phyloP scores from a whole-genome alignment of 495 filamentous ascomycete species.

The Beverwykella pulmonaria region DNA sequence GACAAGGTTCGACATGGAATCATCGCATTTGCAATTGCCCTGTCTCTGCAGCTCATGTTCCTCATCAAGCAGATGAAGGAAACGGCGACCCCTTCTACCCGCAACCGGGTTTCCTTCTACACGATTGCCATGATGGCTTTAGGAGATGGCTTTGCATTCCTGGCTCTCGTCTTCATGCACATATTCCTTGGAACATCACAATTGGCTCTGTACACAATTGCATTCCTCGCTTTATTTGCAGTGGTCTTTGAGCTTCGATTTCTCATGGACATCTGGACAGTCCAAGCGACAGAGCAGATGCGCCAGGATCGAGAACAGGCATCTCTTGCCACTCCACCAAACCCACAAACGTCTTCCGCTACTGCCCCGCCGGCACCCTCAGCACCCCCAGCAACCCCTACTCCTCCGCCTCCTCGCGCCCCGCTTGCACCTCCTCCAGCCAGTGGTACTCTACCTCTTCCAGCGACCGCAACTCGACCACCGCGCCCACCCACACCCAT shows the following conservation, averaged over 20 bases:
- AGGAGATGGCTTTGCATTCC: conserved; percentile 70
- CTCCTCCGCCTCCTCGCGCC: background rate
- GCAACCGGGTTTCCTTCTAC: conserved; percentile 87
- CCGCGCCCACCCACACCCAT: conserved; percentile 61
- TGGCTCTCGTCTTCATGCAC: conserved; percentile 66
- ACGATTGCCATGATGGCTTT: conserved; percentile 83
- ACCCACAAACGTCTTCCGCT: background rate
- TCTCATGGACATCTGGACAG: conserved; percentile 81
- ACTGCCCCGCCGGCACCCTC: conserved; percentile 1
- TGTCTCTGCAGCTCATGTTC: conserved; percentile 71
- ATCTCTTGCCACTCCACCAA: conserved; percentile 9
- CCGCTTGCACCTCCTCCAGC: conserved; percentile 40
- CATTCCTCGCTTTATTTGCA: conserved; percentile 69
- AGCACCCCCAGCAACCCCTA: conserved; percentile 38
- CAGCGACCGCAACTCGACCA: conserved; percentile 58
- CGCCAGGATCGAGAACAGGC: conserved; percentile 56
- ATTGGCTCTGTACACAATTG: conserved; percentile 45
- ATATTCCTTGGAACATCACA: conserved; percentile 55
- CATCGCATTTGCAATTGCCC: conserved; percentile 63
- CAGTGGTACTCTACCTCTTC: conserved; percentile 60
- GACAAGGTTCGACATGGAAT: conserved; percentile 67
- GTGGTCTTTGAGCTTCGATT: conserved; percentile 81
- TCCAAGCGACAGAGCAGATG: conserved; percentile 80
- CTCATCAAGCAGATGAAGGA: conserved; percentile 87
- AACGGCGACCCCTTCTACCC: conserved; percentile 88